Base-by-base conservation (phyloP, 805 yeast genomes). In the Barnettozyma siamensis region DNA sequence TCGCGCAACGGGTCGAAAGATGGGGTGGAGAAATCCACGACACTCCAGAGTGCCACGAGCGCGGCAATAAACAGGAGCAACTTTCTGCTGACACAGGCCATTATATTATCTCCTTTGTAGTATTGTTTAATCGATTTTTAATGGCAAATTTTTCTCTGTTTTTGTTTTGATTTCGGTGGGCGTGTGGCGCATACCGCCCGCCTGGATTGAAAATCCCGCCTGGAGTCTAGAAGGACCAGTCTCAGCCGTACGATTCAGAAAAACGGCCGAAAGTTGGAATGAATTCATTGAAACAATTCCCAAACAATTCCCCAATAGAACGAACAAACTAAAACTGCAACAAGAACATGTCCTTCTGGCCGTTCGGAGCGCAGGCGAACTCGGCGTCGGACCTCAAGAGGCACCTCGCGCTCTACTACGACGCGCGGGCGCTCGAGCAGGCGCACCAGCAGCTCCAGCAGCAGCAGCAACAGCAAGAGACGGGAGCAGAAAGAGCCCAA, bases 331-430 rank as follows among this genome's bases (percentile, higher is more conserved):
- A 9, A 26, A 26, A 6, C 16, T n/a, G 24, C 20, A 21, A n/a
- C 5, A 28, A 19, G 12, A 20, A 23, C 23, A 67, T 68, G 73
- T 66, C 73, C 16, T 62, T 63, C 48, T 69, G 73, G 73, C 71
- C 71, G 17, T 67, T 67, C 53, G 70, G 69, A 55, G 67, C 64
- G 50, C 60, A 57, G 46, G 48, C 51, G 27, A 55, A 53, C 46
- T 49, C 57, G 30, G 51, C 58, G 21, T 58, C 68, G 26, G 59
- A 64, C 41, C 59, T 67, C 26, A 64, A 59, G 47, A 61, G 62
- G 48, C 59, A 66, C n/a, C 54, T 72, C 44, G 72, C 65, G 33
- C 65, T 64, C 24, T 68, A 68, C 46, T 65, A 64, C 47, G 55
- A 54, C 23, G 47, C 49, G 41, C 42, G 57, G 30, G 40, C 51